phyloP scores from a whole-genome alignment of 2,329 filamentous ascomycete genomes.

The Cordyceps farinosa region DNA sequence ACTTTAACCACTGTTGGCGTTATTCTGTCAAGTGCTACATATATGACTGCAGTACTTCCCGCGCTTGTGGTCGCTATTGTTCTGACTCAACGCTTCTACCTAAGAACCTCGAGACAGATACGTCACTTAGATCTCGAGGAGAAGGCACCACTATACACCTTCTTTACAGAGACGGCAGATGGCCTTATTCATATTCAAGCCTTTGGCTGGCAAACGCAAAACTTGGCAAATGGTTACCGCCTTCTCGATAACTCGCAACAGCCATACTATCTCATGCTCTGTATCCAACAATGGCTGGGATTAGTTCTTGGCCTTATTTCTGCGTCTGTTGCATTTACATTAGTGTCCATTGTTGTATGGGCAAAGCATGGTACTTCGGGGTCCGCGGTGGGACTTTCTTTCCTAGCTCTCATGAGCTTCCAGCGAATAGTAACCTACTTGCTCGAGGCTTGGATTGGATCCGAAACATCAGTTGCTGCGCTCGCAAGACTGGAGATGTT shows the following conservation, averaged over 20 bases:
- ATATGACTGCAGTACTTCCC: background rate
- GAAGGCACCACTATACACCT: background rate
- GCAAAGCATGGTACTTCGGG: background rate
- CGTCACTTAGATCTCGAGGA: slow-evolving; percentile 2
- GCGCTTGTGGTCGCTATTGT: background rate
- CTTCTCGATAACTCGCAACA: background rate
- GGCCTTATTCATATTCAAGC: background rate
- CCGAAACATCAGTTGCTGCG: background rate
- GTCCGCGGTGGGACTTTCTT: background rate
- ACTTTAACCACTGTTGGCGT: background rate
- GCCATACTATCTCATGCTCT: slow-evolving; percentile 5
- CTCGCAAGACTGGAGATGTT: background rate
- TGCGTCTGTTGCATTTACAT: background rate
- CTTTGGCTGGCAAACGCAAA: background rate
- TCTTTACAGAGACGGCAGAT: background rate
- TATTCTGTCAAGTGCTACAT: background rate
- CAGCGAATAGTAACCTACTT: background rate
- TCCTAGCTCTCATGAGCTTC: background rate
- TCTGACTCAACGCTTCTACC: background rate
- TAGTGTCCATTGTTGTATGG: background rate
- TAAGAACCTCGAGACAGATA: slow-evolving; percentile 4
- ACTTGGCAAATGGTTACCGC: background rate
- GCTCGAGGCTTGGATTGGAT: slow-evolving; percentile 1
- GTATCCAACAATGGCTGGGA: slow-evolving; percentile 7
- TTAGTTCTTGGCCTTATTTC: background rate